phyloP scores from a whole-genome alignment of 164 flowering plant genomes.

The Paratinospora sagittata region DNA sequence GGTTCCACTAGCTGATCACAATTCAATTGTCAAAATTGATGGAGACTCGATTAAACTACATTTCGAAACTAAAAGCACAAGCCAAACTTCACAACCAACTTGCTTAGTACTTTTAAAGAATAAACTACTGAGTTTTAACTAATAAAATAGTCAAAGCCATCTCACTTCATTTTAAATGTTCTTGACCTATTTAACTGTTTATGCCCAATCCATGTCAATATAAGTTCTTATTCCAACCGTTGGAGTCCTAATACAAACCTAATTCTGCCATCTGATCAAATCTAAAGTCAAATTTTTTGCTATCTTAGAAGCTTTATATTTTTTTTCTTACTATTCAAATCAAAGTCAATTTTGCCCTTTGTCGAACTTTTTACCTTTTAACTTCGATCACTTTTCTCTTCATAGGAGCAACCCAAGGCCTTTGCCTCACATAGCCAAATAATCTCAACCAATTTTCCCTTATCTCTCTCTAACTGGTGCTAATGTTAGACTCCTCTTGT shows the following conservation, averaged over 20 bases:
- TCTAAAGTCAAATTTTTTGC: too few relatives aligned
- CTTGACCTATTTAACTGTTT: background rate
- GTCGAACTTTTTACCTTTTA: background rate
- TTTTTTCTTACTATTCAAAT: background rate
- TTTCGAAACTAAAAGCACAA: background rate
- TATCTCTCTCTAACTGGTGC: background rate
- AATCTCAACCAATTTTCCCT: background rate
- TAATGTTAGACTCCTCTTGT: background rate
- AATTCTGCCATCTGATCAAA: too few relatives aligned
- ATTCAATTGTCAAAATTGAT: background rate
- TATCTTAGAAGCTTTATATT: too few relatives aligned
- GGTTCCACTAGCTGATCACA: background rate
- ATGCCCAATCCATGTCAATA: background rate
- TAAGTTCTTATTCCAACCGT: background rate
- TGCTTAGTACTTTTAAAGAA: background rate
- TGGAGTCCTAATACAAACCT: too few relatives aligned
- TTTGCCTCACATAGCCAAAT: background rate
- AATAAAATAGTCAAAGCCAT: background rate
- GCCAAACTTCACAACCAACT: background rate
- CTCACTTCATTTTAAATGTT: background rate
- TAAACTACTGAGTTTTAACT: background rate
- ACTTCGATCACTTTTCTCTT: background rate
- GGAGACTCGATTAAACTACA: background rate
- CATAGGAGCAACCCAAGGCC: background rate
- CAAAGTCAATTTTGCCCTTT: background rate